These are phyloP conservation scores for Agapanthus africanus DNA, from an alignment of 106 monocot genomes.

Conservation along the genomic window DNA sequence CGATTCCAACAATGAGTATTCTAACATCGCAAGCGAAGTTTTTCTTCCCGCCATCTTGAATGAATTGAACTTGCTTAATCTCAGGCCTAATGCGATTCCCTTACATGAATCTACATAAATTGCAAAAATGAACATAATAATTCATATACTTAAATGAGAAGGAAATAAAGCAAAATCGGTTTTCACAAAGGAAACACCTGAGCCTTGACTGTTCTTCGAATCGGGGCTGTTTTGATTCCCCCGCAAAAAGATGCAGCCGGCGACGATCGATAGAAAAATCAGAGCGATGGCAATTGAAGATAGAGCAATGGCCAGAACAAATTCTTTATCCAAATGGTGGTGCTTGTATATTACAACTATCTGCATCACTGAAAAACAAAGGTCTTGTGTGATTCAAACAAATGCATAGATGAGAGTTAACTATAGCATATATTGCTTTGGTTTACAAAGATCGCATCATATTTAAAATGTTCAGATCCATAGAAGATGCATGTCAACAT, in stretches of 20 bases:
- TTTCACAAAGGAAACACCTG: slow-evolving; percentile 1
- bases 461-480: too few relatives aligned
- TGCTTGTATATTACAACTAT: neutral
- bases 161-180: neutral
- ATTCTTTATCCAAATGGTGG: slow-evolving; percentile 16
- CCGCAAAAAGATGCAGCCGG: slow-evolving; percentile 8
- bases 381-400: too few relatives aligned
- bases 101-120: slow-evolving; percentile 24
- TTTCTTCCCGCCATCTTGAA: slow-evolving; percentile 41
- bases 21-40: slow-evolving; percentile 37
- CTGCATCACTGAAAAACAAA: slow-evolving; percentile 12
- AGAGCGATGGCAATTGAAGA: slow-evolving; percentile 3
- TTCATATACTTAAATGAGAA: neutral
- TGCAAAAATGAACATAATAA: too few relatives aligned
- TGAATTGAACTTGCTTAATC: slow-evolving; percentile 57
- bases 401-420: neutral
- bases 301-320: slow-evolving; percentile 9
- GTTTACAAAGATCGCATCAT: too few relatives aligned
- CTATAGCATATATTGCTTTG: neutral
- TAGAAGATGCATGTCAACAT: neutral
- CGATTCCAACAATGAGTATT: slow-evolving; percentile 43
- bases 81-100: slow-evolving; percentile 35
- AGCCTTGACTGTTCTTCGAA: slow-evolving; percentile 8
- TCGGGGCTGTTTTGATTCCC: slow-evolving; percentile 8
- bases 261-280: neutral